Conservation (phyloP, 805 yeast species). For the Candida maltosa region DNA sequence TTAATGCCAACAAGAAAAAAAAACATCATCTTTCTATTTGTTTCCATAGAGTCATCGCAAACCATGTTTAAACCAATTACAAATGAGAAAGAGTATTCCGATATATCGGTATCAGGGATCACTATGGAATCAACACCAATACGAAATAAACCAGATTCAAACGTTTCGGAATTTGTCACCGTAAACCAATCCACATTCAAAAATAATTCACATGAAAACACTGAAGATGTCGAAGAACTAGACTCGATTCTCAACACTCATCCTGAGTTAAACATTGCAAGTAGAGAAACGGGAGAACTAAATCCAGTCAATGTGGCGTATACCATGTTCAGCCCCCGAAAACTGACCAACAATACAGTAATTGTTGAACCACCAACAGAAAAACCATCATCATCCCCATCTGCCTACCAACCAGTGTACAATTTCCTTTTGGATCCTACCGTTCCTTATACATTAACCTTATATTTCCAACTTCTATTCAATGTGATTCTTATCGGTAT, state of each 20-base stretch:
- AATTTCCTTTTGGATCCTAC: slow-evolving; percentile 33
- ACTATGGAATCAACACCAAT: slow-evolving; percentile 6
- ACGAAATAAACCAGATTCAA: background rate
- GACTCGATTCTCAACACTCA: slow-evolving; percentile 13
- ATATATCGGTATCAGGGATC: slow-evolving; percentile 4
- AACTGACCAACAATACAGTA: slow-evolving; percentile 12
- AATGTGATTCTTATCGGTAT: slow-evolving; percentile 51
- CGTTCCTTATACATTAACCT: slow-evolving; percentile 53
- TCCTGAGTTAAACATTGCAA: slow-evolving; percentile 18
- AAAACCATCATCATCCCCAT: background rate
- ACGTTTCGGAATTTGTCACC: background rate
- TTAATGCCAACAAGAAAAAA: too few relatives aligned
- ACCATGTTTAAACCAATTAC: background rate
- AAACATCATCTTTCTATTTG: too few relatives aligned
- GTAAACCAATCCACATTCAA: slow-evolving; percentile 2
- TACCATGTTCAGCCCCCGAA: slow-evolving; percentile 34
- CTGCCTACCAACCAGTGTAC: slow-evolving; percentile 1
- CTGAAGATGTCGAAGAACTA: slow-evolving; percentile 5
- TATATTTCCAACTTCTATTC: slow-evolving; percentile 62
- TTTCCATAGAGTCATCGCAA: too few relatives aligned
- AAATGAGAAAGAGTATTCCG: slow-evolving; percentile 3
- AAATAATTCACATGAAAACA: slow-evolving; percentile 1
- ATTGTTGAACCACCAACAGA: too few relatives aligned
- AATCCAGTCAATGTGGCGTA: slow-evolving; percentile 31
- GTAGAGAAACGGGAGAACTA: slow-evolving; percentile 16